A percentile compares a stretch with the other conserved stretches of the same genome.
Conservation (phyloP, 2,329 filamentous ascomycete species). For the Ophiocordyceps camponoti-leonardi region DNA sequence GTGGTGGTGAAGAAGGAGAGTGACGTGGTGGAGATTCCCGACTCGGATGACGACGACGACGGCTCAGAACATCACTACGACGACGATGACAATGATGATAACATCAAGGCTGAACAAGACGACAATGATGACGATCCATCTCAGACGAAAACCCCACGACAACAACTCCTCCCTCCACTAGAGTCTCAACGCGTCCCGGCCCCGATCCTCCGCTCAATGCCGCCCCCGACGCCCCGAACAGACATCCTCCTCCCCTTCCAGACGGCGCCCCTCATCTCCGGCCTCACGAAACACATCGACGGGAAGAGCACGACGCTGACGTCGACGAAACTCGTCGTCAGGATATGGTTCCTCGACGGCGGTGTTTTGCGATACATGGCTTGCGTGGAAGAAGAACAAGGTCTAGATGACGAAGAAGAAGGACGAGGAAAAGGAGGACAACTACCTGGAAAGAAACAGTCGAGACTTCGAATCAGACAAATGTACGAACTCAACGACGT, state of each 20-base stretch:
- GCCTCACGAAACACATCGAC: constrained; percentile 36
- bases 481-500: constrained; percentile 48
- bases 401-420: background rate
- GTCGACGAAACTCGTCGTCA: constrained; percentile 32
- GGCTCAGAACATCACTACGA: constrained; percentile 7
- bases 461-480: constrained; percentile 13
- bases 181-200: constrained; percentile 33
- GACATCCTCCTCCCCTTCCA: constrained; percentile 37
- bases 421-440: background rate
- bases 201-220: constrained; percentile 28
- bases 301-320: constrained; percentile 10
- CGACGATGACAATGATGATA: constrained; percentile 3
- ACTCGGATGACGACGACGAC: constrained; percentile 28
- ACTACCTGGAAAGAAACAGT: constrained; percentile 14
- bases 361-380: constrained; percentile 42
- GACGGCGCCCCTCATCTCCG: constrained; percentile 29
- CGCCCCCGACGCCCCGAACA: constrained; percentile 28
- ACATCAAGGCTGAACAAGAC: background rate
- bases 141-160: constrained; percentile 1
- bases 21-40: constrained; percentile 23
- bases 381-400: constrained; percentile 19
- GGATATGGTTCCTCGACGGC: constrained; percentile 46
- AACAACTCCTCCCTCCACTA: constrained; percentile 1
- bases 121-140: background rate
- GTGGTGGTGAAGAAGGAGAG: background rate